These are phyloP conservation scores for Populus tremula DNA, from an alignment of 345 rosid genomes.

Conservation along the genomic window DNA sequence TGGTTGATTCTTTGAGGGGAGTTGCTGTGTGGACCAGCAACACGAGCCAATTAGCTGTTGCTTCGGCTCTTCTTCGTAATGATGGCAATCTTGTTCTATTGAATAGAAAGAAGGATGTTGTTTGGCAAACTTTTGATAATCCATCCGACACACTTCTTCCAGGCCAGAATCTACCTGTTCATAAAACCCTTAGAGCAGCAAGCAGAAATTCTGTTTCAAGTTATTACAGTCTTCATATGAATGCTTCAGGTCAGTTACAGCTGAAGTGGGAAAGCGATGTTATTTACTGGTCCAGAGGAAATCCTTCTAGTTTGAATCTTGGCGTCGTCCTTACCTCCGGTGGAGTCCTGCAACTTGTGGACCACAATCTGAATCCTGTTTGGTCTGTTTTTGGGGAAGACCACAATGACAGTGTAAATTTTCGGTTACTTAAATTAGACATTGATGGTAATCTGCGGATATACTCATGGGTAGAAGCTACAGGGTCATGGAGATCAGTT, in stretches of 20 bases:
- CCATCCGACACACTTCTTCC: conserved; percentile 77
- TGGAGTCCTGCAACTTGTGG: conserved; percentile 57
- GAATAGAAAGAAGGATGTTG: conserved; percentile 34
- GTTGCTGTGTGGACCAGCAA: conserved; percentile 55
- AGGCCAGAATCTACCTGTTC: conserved; percentile 50
- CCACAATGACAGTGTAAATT: conserved; percentile 56
- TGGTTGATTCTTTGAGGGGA: conserved; percentile 51
- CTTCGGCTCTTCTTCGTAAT: conserved; percentile 55
- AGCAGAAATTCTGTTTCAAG: conserved; percentile 57
- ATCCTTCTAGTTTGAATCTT: conserved; percentile 35
- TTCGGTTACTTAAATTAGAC: conserved; percentile 69
- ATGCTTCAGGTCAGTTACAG: conserved; percentile 49
- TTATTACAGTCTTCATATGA: conserved; percentile 64
- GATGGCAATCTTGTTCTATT: conserved; percentile 73
- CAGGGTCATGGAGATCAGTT: conserved; percentile 58
- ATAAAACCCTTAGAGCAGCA: conserved; percentile 55
- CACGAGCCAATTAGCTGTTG: conserved; percentile 48
- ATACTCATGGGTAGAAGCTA: conserved; percentile 61
- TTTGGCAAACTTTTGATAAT: conserved; percentile 77
- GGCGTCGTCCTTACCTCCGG: conserved; percentile 55
- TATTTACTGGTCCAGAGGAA: conserved; percentile 53
- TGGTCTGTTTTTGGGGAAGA: conserved; percentile 71
- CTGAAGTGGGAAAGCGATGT: conserved; percentile 68
- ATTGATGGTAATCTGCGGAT: conserved; percentile 75
- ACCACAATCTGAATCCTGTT: conserved; percentile 35